phyloP scores from a whole-genome alignment of 805 yeast species.

The Monosporozyma unispora region DNA sequence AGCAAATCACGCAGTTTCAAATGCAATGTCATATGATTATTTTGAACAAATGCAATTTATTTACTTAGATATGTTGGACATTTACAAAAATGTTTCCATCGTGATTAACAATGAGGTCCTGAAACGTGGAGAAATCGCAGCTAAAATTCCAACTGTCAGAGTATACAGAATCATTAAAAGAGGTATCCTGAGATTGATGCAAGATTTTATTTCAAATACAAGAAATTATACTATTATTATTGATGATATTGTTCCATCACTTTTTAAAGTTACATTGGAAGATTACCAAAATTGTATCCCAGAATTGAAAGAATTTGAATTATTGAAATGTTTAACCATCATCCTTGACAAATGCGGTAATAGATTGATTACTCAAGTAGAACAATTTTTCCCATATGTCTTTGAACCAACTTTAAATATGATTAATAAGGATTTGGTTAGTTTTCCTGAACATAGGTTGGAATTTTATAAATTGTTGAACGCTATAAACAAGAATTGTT shows the following conservation, averaged over 20 bases:
- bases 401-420: constrained; percentile 84
- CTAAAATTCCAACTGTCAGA: constrained; percentile 76
- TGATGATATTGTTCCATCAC: constrained; percentile 64
- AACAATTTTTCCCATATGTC: constrained; percentile 72
- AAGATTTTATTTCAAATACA: constrained; percentile 75
- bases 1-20: constrained; percentile 88
- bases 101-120: constrained; percentile 72
- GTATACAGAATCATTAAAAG: constrained; percentile 89
- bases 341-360: constrained; percentile 81
- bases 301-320: constrained; percentile 94
- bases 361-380: constrained; percentile 81
- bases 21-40: constrained; percentile 83
- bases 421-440: constrained; percentile 87
- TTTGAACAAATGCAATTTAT: constrained; percentile 74
- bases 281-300: constrained; percentile 82
- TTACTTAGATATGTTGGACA: constrained; percentile 75
- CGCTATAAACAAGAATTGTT: constrained; percentile 39
- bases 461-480: constrained; percentile 32
- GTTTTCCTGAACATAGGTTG: constrained; percentile 90
- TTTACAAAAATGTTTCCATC: constrained; percentile 75
- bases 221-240: constrained; percentile 74
- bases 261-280: constrained; percentile 69
- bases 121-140: constrained; percentile 68
- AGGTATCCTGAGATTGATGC: constrained; percentile 77
- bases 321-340: constrained; percentile 85